Percentiles rank a stretch among this genome's conserved stretches.
phyloP scores from a whole-genome alignment of 257 asterid species.

The Nicotiana benthamiana region DNA sequence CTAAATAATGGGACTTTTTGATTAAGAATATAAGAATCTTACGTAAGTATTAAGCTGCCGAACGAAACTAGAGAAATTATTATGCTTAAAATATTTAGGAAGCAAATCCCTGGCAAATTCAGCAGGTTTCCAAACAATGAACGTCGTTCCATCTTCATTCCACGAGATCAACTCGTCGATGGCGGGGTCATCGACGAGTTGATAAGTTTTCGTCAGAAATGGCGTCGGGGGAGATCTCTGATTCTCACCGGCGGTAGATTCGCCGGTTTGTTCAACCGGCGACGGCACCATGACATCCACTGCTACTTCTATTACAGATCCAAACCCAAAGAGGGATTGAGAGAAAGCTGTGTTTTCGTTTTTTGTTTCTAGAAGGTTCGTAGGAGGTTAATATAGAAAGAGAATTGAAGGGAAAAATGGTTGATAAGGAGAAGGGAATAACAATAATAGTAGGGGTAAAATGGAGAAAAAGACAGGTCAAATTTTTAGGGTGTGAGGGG shows the following conservation, averaged over 20 bases:
- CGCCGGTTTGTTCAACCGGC: conserved; percentile 31
- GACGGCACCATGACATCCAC: conserved; percentile 14
- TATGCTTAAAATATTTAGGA: conserved; percentile 82
- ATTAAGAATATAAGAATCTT: neutral
- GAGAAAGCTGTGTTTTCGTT: neutral
- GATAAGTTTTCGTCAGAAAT: conserved; percentile 72
- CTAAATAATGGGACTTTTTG: neutral
- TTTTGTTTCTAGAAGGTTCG: conserved; percentile 28
- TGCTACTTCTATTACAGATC: neutral
- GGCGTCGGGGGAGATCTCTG: conserved; percentile 76
- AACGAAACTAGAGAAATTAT: conserved; percentile 89
- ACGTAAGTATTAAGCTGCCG: conserved; percentile 87
- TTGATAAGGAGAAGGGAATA: neutral
- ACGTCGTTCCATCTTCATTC: conserved; percentile 78
- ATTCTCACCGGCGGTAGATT: conserved; percentile 32
- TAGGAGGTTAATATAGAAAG: neutral
- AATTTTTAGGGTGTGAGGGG: neutral
- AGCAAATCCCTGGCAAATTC: conserved; percentile 81
- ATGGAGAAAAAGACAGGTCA: neutral
- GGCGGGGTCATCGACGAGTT: conserved; percentile 63
- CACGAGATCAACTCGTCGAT: conserved; percentile 73
- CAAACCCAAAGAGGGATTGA: neutral
- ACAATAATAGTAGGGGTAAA: neutral
- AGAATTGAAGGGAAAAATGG: neutral
- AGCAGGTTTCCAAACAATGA: conserved; percentile 84